Percentiles rank a stretch among this genome's conserved stretches.
Conservation (phyloP, 148 eudicot genomes). For the Rhododendron griersonianum region DNA sequence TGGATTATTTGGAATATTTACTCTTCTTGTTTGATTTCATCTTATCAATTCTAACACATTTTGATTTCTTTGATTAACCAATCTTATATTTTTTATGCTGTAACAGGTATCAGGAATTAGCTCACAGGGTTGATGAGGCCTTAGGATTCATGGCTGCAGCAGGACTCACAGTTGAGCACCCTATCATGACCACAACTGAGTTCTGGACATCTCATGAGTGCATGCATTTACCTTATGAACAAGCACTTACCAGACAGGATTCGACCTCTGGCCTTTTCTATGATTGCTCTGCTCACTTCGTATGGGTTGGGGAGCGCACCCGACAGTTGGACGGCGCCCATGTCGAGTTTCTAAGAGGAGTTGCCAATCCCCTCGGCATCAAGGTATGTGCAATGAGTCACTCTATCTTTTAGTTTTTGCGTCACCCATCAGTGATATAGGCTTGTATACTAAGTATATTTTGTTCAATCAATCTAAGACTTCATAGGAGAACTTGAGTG, state of each 20-base stretch:
- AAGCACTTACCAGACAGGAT: constrained; percentile 19
- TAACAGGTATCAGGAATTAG: constrained; percentile 10
- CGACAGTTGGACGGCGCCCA: constrained; percentile 21
- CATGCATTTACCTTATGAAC: constrained; percentile 23
- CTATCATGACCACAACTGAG: constrained; percentile 18
- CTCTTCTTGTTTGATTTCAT: background rate
- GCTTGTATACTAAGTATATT: background rate
- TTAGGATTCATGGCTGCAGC: constrained; percentile 8
- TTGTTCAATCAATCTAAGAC: background rate
- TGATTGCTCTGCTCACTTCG: constrained; percentile 19
- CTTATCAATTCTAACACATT: background rate
- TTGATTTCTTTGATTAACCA: background rate
- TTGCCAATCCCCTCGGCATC: constrained; percentile 9
- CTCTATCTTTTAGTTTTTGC: background rate
- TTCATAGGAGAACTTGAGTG: background rate
- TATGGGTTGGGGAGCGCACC: constrained; percentile 21
- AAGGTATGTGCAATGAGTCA: background rate
- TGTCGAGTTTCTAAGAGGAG: constrained; percentile 5
- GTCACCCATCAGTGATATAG: background rate
- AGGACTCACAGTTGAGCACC: constrained; percentile 15
- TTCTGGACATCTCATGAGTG: constrained; percentile 29
- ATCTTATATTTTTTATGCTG: background rate
- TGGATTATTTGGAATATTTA: background rate
- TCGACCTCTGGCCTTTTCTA: constrained; percentile 22
- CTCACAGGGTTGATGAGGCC: constrained; percentile 9